Evolutionary conservation across 2,329 filamentous ascomycete species (phyloP), one percentile per base, ranked within the genome.

Genomic region (Aspergillus quadricinctus): DNA sequence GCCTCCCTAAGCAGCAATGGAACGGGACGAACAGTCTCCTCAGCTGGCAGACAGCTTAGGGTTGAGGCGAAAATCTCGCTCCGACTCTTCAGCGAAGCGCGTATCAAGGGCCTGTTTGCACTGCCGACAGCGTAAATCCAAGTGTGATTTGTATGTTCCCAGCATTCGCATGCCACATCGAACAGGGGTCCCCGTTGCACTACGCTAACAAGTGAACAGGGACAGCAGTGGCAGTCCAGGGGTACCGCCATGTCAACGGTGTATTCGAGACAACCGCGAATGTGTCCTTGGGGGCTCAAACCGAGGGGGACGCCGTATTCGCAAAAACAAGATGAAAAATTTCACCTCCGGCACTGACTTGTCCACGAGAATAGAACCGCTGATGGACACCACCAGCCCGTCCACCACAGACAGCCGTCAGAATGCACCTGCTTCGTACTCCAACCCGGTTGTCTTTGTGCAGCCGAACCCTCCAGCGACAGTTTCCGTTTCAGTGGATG

Each of bases 221-320:
- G 67, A 77, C 64, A 66, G 71, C 66, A 73, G 80, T 76, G 72
- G 81, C 69, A 69, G 75, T 72, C 69, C 79, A 66, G 69, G 78
- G 67, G 66, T 79, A 75, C 77, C 77, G 28, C 83, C 83, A 27
- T 86, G 83, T 62, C 77, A 82, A 52, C 75, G 83, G 54, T 86
- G 83, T 69, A 78, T 81, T 59, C 78, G 80, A 62, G 82, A 84
- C 60, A 75, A 78, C 55, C 80, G 81, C 52, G 81, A 85, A 58
- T 86, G 83, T 66, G 77, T 85, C 10, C 76, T 85, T 21, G 83
- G 82, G 7, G 80, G 80, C 48, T 83, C 81, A 49, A 85, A 85
- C 64, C 79, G 83, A 54, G 83, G 83, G 48, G 83, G 83, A 14
- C 77, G 82, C 54, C 78, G 83, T 49, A 78, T 84, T 56, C 79